phyloP scores from a whole-genome alignment of 2,329 filamentous ascomycete genomes.

The Epichloe coenophiala region DNA sequence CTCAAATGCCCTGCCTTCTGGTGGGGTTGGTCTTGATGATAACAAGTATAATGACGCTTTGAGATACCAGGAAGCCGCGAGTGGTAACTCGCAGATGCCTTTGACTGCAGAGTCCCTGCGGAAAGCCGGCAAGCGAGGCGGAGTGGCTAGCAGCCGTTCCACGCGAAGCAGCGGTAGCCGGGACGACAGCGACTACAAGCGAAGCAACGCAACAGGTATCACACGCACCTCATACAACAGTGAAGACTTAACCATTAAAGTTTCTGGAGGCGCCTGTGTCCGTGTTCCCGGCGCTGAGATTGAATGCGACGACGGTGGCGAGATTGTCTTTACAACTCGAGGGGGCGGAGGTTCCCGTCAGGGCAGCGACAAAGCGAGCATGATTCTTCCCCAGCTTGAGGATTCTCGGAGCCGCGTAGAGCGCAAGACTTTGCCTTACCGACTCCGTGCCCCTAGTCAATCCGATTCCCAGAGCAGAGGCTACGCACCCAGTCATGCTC shows the following conservation, averaged over 20 bases:
- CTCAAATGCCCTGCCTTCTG: slow-evolving; percentile 18
- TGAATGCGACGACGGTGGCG: slow-evolving; percentile 43
- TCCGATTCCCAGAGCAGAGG: slow-evolving; percentile 29
- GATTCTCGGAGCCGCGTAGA: slow-evolving; percentile 30
- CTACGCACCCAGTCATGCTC: slow-evolving; percentile 15
- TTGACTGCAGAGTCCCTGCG: slow-evolving; percentile 44
- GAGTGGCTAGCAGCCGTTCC: slow-evolving; percentile 38
- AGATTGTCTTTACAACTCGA: slow-evolving; percentile 39
- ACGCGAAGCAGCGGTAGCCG: slow-evolving; percentile 46
- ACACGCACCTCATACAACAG: slow-evolving; percentile 36
- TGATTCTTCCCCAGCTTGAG: slow-evolving; percentile 32
- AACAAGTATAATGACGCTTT: slow-evolving; percentile 26
- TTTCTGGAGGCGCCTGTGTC: slow-evolving; percentile 42
- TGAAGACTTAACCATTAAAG: slow-evolving; percentile 48
- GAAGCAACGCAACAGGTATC: slow-evolving; percentile 47
- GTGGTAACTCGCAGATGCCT: slow-evolving; percentile 29
- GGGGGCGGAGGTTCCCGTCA: slow-evolving; percentile 17
- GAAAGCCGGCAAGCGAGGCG: slow-evolving; percentile 32
- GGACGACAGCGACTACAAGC: slow-evolving; percentile 50
- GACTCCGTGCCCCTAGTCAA: slow-evolving; percentile 35
- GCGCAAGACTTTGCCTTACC: slow-evolving; percentile 28
- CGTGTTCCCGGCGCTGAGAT: slow-evolving; percentile 44
- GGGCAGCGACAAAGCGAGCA: slow-evolving; percentile 39
- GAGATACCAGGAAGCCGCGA: slow-evolving; percentile 40
- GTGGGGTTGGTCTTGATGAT: slow-evolving; percentile 21